Percentiles rank a stretch among this genome's conserved stretches.
These are phyloP conservation scores for Chalciporus pseudorubinellus DNA, from an alignment of 768 basidiomycete genomes.

Conservation along the genomic window DNA sequence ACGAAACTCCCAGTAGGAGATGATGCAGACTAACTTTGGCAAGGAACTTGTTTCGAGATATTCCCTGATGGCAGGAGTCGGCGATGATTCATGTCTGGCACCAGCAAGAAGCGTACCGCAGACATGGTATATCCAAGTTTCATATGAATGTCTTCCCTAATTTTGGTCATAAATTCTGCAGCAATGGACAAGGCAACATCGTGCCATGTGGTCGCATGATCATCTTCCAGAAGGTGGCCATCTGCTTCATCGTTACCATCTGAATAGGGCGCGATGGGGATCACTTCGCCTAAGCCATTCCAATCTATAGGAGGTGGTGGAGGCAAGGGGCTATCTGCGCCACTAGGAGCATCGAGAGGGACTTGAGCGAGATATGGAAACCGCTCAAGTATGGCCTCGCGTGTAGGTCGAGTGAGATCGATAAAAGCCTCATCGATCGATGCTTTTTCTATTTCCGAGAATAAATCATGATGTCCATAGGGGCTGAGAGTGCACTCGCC, in stretches of 20 bases:
- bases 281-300: slow-evolving; percentile 56
- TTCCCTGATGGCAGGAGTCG: slow-evolving; percentile 51
- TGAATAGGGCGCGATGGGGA: slow-evolving; percentile 47
- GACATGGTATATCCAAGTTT: slow-evolving; percentile 91
- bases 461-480: not conserved
- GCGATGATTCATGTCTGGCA: not conserved
- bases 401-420: slow-evolving; percentile 83
- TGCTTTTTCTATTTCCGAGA: slow-evolving; percentile 71
- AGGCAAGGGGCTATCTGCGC: slow-evolving; percentile 76
- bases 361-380: slow-evolving; percentile 75
- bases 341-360: slow-evolving; percentile 65
- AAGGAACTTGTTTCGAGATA: slow-evolving; percentile 90
- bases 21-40: slow-evolving; percentile 64
- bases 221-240: slow-evolving; percentile 25
- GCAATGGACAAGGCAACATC: slow-evolving; percentile 89
- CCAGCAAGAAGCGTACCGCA: slow-evolving; percentile 53
- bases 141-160: slow-evolving; percentile 62
- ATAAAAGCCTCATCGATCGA: slow-evolving; percentile 98
- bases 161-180: slow-evolving; percentile 79
- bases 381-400: slow-evolving; percentile 65
- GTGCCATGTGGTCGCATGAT: slow-evolving; percentile 68
- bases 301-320: slow-evolving; percentile 65
- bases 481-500: slow-evolving; percentile 44
- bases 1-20: not conserved
- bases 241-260: slow-evolving; percentile 22